These are phyloP conservation scores for Psilocybe subaeruginosa DNA, from an alignment of 768 basidiomycete genomes.

Conservation along the genomic window DNA sequence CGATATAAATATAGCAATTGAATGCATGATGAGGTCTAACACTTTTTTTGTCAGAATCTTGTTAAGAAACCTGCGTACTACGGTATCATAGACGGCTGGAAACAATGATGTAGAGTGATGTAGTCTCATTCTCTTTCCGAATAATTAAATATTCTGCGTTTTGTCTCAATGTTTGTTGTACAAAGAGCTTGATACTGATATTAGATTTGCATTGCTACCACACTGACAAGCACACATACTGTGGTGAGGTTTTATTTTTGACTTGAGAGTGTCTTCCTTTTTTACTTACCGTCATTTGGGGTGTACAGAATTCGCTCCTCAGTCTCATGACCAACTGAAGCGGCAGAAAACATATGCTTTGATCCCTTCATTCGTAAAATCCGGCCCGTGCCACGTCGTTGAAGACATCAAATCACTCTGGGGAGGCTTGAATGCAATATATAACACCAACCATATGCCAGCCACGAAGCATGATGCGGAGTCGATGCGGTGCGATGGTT, in stretches of 20 bases:
- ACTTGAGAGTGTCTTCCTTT: neutral
- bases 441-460: neutral
- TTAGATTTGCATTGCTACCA: neutral
- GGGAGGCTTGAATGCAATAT: slow-evolving; percentile 3
- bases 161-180: neutral
- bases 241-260: neutral
- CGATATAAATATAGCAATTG: neutral
- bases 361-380: neutral
- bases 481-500: slow-evolving; percentile 7
- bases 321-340: slow-evolving; percentile 3
- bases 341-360: neutral
- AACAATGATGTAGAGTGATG: slow-evolving; percentile 6
- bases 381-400: slow-evolving; percentile 13
- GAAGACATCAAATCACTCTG: neutral
- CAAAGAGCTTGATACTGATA: neutral
- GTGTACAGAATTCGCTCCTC: neutral
- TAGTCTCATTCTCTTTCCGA: neutral
- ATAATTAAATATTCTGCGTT: neutral
- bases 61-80: slow-evolving; percentile 41
- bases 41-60: slow-evolving; percentile 29
- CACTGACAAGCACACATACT: neutral
- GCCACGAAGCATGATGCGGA: slow-evolving; percentile 11
- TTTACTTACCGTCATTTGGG: neutral
- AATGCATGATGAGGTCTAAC: neutral
- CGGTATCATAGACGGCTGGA: slow-evolving; percentile 34